phyloP scores from a whole-genome alignment of 495 filamentous ascomycete species.

The Rostrohypoxylon terebratum region DNA sequence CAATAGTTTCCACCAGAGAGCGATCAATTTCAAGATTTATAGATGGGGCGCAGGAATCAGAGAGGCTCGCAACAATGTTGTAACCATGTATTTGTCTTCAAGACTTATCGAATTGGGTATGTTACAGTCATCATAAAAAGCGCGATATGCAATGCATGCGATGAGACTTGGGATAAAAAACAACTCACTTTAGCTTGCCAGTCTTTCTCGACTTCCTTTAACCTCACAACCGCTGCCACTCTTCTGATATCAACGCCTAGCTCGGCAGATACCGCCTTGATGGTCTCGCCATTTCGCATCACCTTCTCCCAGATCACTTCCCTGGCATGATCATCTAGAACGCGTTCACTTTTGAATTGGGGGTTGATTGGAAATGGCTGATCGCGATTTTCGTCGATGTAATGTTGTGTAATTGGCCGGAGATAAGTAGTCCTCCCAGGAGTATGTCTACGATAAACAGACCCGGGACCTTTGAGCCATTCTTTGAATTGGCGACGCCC shows the following conservation, averaged over 20 bases:
- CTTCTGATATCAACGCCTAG: slow-evolving; percentile 84
- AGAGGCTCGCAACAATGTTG: slow-evolving; percentile 65
- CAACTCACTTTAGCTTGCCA: slow-evolving; percentile 75
- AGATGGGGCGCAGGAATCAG: slow-evolving; percentile 50
- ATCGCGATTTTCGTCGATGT: not conserved
- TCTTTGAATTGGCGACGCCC: slow-evolving; percentile 70
- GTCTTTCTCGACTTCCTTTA: slow-evolving; percentile 87
- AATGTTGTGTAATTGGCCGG: too few species aligned
- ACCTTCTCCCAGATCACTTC: slow-evolving; percentile 80
- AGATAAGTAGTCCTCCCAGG: slow-evolving; percentile 76
- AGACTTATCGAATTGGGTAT: slow-evolving; percentile 95
- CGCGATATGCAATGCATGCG: slow-evolving; percentile 32
- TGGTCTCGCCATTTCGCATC: slow-evolving; percentile 69
- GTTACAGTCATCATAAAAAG: slow-evolving; percentile 61
- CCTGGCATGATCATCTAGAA: slow-evolving; percentile 80
- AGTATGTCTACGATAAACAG: slow-evolving; percentile 64
- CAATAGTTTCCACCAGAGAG: slow-evolving; percentile 12
- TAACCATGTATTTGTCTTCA: slow-evolving; percentile 93
- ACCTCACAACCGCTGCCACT: slow-evolving; percentile 86
- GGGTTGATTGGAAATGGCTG: slow-evolving; percentile 80
- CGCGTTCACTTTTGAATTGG: slow-evolving; percentile 75
- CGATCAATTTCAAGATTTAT: slow-evolving; percentile 15
- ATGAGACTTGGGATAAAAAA: slow-evolving; percentile 22
- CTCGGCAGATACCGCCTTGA: slow-evolving; percentile 82
- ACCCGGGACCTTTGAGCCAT: slow-evolving; percentile 74